Evolutionary conservation across 345 rosid species (phyloP), one percentile per base, ranked within the genome.

Genomic region (Moricandia moricandioides): DNA sequence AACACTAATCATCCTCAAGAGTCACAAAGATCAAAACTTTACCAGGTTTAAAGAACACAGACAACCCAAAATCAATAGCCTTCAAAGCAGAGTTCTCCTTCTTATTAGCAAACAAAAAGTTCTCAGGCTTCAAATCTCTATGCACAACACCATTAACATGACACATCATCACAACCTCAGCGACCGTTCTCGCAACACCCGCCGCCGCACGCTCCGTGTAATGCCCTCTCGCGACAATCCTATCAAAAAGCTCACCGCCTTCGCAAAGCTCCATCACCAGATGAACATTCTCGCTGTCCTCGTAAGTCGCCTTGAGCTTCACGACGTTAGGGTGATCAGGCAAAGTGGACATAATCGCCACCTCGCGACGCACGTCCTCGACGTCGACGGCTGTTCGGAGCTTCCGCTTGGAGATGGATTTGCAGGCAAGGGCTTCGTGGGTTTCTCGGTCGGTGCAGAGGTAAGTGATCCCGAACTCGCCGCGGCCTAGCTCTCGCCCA

Each of bases 211-310:
- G 84, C 80, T 94, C 98, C 31, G 90, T 87, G 65, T 91, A 94
- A 81, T 91, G 98, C 11, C 98, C 97, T 63, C 97, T 87, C 1
- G 98, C 98, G 3, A 94, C 97, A 10, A 94, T 94, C 85, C 98
- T 71, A 68, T 94, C 98, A 11, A 94, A 94, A 33, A 94, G 86
- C 84, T 94, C 98, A 0, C 98, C 98, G 39, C 98, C 98, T 72
- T 91, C 97, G 24, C 98, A 94, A 30, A 94, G 83, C 85, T 94
- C 98, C 98, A 91, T 91, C 29, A 91, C 98, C 80, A 94, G 77
- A 74, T 91, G 95, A 54, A 94, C 98, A 60, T 91, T 91, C 78
- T 94, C 97, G 26, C 70, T 55, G 35, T 94, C 98, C 87, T 94
- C 98, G 4, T 91, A 94, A 0, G 93, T 88, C 13, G 93, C 97